Conservation (phyloP, 345 rosid genomes). For the Eutrema heterophyllum region DNA sequence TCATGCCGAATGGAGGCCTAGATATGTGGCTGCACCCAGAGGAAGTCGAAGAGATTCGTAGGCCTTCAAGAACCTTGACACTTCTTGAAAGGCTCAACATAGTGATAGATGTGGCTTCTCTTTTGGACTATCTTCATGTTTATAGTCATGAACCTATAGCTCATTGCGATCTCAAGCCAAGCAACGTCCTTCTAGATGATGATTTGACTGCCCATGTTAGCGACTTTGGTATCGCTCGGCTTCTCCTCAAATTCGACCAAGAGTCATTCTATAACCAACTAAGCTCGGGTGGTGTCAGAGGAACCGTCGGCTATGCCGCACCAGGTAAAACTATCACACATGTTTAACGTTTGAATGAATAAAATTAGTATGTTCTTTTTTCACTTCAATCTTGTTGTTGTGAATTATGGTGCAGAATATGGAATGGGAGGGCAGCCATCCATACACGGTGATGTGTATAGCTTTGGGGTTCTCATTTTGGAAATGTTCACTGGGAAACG, state of each 20-base stretch:
- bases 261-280: background rate
- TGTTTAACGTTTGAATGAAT: background rate
- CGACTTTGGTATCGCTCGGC: background rate
- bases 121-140: background rate
- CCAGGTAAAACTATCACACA: background rate
- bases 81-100: background rate
- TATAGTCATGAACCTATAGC: background rate
- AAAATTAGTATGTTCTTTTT: background rate
- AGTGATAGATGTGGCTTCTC: background rate
- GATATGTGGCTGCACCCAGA: constrained; percentile 14
- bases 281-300: background rate
- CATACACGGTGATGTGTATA: background rate
- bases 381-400: background rate
- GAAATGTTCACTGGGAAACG: background rate
- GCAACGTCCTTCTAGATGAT: background rate
- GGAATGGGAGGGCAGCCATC: background rate
- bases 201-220: background rate
- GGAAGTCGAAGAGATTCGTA: background rate
- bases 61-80: background rate
- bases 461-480: background rate
- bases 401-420: background rate
- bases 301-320: background rate
- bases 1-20: background rate
- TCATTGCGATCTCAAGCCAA: background rate
- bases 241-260: background rate